Evolutionary conservation across 768 basidiomycete species (phyloP), one percentile per base, ranked within the genome.

Genomic region (Calocybe indica): DNA sequence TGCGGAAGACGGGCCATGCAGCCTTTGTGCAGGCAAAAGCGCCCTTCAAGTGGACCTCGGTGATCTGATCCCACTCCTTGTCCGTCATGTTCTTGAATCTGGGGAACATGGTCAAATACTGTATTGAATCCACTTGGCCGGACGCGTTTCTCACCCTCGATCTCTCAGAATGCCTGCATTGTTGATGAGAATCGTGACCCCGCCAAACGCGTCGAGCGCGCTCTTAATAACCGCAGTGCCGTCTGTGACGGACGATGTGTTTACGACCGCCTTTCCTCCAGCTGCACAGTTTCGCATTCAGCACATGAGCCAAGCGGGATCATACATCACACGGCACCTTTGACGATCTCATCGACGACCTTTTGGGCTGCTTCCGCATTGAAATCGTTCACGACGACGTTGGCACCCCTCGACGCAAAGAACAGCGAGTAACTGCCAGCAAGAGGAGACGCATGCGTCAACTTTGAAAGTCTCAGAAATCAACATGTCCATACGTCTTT

Each of bases 21-120:
- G 96, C 94, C 63, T 93, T 95, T 32, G 89, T 88, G 63, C 91
- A 93, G 6, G 91, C 72, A 64, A 82, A 98, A 0, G 95, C 86
- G 37, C 93, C 95, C 68, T 95, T 97, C 54, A 99, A 66, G 60
- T 98, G 96, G 10, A 98, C 93, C 15, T 86, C 79, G 43, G 81
- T 78, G 46, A 97, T 76, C 52, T 89, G 82, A 57, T 96, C 93
- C 79, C 88, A 95, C 57, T 97, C 94, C 60, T 83, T 78, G 65
- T 98, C 94, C 0, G 90, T 74, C 92, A 99, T 96, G 67, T 93
- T 96, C 76, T 91, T 95, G 77, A 99, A 93, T 13, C 89, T 92
- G 54, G 6, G 9, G 38, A 47, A 28, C 52, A 35, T 29, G 13
- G 40, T 43, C 22, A 51, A 8, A 38, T 40, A 36, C 39, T 39